phyloP scores from a whole-genome alignment of 441 rosid genomes.

The Gossypium trilobum region DNA sequence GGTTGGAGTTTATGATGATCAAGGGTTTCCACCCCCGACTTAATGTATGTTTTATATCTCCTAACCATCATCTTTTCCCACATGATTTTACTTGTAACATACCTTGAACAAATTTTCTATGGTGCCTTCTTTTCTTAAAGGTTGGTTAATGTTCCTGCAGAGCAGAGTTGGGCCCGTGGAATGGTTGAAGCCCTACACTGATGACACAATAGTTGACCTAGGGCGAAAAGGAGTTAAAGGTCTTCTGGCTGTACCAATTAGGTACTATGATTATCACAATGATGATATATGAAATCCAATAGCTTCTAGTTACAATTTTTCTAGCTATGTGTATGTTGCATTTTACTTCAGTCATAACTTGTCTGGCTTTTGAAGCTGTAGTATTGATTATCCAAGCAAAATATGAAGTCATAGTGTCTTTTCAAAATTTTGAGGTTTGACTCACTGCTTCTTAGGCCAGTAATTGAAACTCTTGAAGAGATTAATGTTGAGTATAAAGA shows the following conservation, averaged over 20 bases:
- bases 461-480: slow-evolving; percentile 88
- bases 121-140: slow-evolving; percentile 11
- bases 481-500: slow-evolving; percentile 81
- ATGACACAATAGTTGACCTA: slow-evolving; percentile 81
- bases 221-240: slow-evolving; percentile 75
- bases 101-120: not conserved
- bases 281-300: not conserved
- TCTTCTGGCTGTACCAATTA: slow-evolving; percentile 88
- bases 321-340: not conserved
- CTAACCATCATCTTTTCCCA: not conserved
- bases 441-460: slow-evolving; percentile 66
- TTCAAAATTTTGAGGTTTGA: slow-evolving; percentile 12
- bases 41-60: not conserved
- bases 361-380: not conserved
- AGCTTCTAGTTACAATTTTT: not conserved
- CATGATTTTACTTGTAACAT: not conserved
- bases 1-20: not conserved
- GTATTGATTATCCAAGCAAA: not conserved
- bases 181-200: slow-evolving; percentile 94
- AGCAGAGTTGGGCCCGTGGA: slow-evolving; percentile 99
- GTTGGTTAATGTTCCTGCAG: slow-evolving; percentile 41
- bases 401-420: not conserved
- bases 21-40: not conserved
- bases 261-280: slow-evolving; percentile 31
- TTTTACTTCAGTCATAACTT: slow-evolving; percentile 7